Conservation (phyloP, 805 yeast species). For the Yarrowia alimentaria region DNA sequence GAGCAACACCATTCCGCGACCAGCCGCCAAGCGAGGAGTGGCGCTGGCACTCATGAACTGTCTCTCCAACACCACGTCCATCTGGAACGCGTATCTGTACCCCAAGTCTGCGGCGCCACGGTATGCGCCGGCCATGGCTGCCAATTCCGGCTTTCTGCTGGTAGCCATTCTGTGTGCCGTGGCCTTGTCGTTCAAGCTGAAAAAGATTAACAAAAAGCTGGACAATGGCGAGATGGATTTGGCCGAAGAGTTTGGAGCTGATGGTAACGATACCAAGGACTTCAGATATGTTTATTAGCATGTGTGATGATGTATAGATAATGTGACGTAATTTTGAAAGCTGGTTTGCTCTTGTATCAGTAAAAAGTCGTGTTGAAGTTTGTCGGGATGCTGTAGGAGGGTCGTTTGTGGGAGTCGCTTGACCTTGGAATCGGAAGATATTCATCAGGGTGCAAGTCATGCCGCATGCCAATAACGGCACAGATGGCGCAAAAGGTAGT, state of each 20-base stretch:
- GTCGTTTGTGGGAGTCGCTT: no score
- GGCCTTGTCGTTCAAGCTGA: conserved; percentile 24
- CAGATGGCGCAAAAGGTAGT: no score
- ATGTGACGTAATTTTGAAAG: no score
- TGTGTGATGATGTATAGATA: no score
- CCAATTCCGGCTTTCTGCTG: conserved; percentile 30
- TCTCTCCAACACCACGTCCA: conserved; percentile 27
- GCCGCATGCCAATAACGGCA: no score
- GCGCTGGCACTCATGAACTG: conserved; percentile 53
- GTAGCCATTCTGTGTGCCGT: conserved; percentile 21
- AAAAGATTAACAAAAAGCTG: conserved; percentile 28
- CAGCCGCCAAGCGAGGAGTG: conserved; percentile 59
- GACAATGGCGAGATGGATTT: conserved; percentile 29
- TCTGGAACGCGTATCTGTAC: conserved; percentile 31
- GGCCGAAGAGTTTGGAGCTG: conserved; percentile 30
- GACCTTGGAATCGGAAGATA: no score
- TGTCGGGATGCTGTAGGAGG: no score
- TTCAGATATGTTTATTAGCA: no score
- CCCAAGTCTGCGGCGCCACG: conserved; percentile 30
- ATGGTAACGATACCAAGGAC: no score
- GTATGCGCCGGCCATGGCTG: conserved; percentile 29
- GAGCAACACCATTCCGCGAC: conserved; percentile 56
- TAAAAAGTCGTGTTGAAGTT: no score
- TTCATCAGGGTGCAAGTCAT: no score
- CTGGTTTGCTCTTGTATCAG: no score